phyloP scores from a whole-genome alignment of 2,329 filamentous ascomycete genomes.

The Metarhizium humberi region DNA sequence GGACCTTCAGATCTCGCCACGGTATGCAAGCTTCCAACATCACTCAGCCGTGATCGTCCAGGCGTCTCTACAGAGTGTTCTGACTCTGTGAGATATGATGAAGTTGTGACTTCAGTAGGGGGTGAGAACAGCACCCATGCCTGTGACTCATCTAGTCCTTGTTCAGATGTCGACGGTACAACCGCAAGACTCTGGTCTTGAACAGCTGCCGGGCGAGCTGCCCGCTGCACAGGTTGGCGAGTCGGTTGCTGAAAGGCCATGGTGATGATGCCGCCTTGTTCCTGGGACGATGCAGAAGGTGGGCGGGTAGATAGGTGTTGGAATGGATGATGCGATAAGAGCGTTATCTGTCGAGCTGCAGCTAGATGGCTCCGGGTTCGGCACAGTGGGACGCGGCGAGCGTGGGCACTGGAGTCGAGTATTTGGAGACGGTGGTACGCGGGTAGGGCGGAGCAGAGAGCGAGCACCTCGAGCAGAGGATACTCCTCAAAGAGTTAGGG shows the following conservation, averaged over 20 bases:
- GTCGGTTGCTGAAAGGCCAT: conserved; percentile 56
- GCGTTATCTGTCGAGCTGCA: neutral
- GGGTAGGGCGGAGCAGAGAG: neutral
- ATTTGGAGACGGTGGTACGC: too few relatives aligned
- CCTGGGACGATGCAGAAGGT: neutral
- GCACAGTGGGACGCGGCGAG: neutral
- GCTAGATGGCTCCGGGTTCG: neutral
- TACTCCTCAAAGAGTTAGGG: neutral
- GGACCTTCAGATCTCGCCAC: conserved; percentile 50
- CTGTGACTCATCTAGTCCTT: conserved; percentile 59
- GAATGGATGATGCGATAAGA: conserved; percentile 5
- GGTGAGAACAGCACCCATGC: conserved; percentile 97
- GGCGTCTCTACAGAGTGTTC: conserved; percentile 54
- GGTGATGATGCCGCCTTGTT: neutral
- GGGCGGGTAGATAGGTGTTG: neutral
- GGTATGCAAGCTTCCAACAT: conserved; percentile 70
- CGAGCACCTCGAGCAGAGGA: neutral
- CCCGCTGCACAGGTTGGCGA: conserved; percentile 40
- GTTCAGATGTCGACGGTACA: conserved; percentile 19
- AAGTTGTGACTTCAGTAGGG: conserved; percentile 51
- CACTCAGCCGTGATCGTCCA: conserved; percentile 66
- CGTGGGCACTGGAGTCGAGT: neutral
- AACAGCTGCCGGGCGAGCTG: conserved; percentile 30
- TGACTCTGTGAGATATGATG: conserved; percentile 60
- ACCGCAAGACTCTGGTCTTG: conserved; percentile 23